These are phyloP conservation scores for Penicillium tannophilum DNA, from an alignment of 495 filamentous ascomycete species.

Conservation along the genomic window DNA sequence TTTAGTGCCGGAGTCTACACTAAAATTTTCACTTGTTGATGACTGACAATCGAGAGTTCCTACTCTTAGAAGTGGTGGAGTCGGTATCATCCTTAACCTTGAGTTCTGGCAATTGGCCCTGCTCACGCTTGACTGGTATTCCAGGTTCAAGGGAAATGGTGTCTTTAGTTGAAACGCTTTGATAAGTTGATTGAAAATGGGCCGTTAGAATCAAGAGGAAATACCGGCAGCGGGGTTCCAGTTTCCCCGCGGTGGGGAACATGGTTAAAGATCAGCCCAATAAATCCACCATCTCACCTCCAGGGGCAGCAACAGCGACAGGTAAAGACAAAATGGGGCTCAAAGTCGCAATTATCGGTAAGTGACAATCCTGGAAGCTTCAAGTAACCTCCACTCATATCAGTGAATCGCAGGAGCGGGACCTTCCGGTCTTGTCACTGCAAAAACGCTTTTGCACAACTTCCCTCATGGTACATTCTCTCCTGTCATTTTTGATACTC, in stretches of 20 bases:
- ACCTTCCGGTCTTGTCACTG: slow-evolving; percentile 78
- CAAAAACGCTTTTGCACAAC: slow-evolving; percentile 73
- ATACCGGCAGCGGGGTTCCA: background rate
- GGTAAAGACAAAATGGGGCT: background rate
- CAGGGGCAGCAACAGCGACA: background rate
- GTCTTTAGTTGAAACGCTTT: too few relatives aligned
- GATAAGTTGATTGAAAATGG: too few relatives aligned
- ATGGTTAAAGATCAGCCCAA: background rate
- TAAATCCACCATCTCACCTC: background rate
- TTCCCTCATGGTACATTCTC: slow-evolving; percentile 57
- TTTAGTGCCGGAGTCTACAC: too few relatives aligned
- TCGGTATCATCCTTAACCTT: too few relatives aligned
- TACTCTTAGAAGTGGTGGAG: too few relatives aligned
- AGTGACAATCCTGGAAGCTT: slow-evolving; percentile 17
- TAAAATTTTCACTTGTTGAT: too few relatives aligned
- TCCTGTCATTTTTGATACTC: slow-evolving; percentile 71
- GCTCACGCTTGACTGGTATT: too few relatives aligned
- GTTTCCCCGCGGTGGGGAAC: background rate
- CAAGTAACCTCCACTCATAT: slow-evolving; percentile 5
- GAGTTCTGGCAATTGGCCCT: too few relatives aligned
- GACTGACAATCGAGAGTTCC: too few relatives aligned
- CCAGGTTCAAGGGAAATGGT: too few relatives aligned
- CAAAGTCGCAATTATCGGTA: slow-evolving; percentile 67
- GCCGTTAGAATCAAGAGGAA: too few relatives aligned
- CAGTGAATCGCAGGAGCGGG: slow-evolving; percentile 61